Evolutionary conservation across 2,329 filamentous ascomycete genomes (phyloP).

Genomic region (Drechmeria coniospora): DNA sequence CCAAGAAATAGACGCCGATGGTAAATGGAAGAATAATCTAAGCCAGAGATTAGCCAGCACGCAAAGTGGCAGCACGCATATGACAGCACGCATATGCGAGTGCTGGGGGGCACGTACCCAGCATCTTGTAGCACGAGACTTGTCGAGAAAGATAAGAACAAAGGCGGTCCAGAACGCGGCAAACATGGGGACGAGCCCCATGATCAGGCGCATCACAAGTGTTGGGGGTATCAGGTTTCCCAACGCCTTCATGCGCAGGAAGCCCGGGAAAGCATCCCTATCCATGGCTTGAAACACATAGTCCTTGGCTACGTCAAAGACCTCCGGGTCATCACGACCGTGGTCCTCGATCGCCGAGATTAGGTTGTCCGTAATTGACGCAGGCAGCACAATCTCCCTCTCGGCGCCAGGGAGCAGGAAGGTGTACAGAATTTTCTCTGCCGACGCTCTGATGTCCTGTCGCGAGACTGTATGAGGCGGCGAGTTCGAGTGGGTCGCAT

Average conservation of each 20-base stretch:
- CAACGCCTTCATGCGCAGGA: constrained; percentile 84
- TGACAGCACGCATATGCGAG: too few relatives aligned
- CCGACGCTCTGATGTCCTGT: constrained; percentile 79
- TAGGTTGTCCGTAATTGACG: constrained; percentile 72
- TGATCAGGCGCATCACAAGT: constrained; percentile 67
- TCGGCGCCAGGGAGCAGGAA: constrained; percentile 91
- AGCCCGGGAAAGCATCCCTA: constrained; percentile 94
- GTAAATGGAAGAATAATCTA: constrained; percentile 75
- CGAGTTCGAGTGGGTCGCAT: constrained; percentile 63
- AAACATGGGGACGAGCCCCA: constrained; percentile 73
- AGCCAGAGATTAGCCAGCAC: constrained; percentile 7
- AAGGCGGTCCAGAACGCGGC: constrained; percentile 90
- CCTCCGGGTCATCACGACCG: constrained; percentile 86
- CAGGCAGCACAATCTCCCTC: constrained; percentile 85
- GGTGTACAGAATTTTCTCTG: constrained; percentile 98
- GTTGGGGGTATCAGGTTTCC: constrained; percentile 91
- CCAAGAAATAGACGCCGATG: constrained; percentile 73
- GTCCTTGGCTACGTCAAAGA: constrained; percentile 95
- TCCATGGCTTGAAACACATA: constrained; percentile 99
- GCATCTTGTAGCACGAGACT: constrained; percentile 55
- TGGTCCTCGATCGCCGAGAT: constrained; percentile 80
- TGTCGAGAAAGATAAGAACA: constrained; percentile 79
- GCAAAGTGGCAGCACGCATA: constrained; percentile 5
- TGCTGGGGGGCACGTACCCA: too few relatives aligned
- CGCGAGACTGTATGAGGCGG: constrained; percentile 73